Base-by-base conservation (phyloP, 176 grass and related monocot species). In the Triticum timopheevii region DNA sequence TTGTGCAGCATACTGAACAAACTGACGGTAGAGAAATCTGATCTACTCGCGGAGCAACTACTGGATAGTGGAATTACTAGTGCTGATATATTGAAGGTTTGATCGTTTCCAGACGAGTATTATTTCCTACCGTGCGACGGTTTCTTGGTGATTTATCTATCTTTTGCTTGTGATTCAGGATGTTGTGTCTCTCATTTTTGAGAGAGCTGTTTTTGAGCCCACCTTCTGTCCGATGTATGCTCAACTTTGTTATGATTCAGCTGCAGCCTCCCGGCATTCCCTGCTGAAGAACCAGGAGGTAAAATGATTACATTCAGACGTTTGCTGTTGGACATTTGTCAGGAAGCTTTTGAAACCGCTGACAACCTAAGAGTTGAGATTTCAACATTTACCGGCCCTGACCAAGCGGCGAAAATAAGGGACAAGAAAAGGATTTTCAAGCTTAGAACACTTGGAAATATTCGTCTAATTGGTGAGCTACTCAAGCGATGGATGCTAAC, bases 221-320 rank as follows among this genome's bases (percentile, higher is more conserved):
- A 97, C 94, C 34, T 97, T 97, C 79, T 94, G 94, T 81, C 92
- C 82, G 1, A 94, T 97, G 94, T 97, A 97, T 88, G 87, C 94
- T 74, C 94, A 92, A 36, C 88, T 97, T 65, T 97, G 94, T 90
- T 90, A 76, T 61, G 92, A 97, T 85, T 97, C 80, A 97, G 94
- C 56, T 62, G 67, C 1, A 94, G 88, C 58, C 85, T 94, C 13
- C 92, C 87, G 22, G 19, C 72, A 64, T 97, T 97, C 65, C 86
- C 90, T 56, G 0, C 94, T 2, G 94, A 97, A 89, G 90, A 92
- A 87, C 27, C 80, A 47, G 94, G 71, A 62, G 92, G 83, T 36
- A 94, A 90, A 89, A 85, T 79, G 31, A 90, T 97, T 72, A 92
- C 92, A 33, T 97, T 97, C 92, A 97, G 92, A 50, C 91, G 92